Evolutionary conservation across 805 yeast species (phyloP).

Genomic region (Ogataea nitratoaversa): DNA sequence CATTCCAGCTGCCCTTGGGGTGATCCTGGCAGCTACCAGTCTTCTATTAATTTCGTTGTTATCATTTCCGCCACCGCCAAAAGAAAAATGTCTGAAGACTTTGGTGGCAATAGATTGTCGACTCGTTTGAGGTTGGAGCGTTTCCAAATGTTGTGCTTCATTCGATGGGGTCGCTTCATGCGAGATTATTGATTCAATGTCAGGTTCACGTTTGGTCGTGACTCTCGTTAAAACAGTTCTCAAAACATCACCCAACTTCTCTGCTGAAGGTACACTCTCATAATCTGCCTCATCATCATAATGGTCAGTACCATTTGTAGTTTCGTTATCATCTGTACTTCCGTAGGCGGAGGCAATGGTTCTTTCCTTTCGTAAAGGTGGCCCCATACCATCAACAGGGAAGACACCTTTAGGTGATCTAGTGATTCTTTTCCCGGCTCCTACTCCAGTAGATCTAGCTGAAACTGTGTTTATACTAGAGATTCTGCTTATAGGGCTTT

Average conservation of each 20-base stretch:
- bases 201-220: slow-evolving; percentile 13
- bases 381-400: slow-evolving; percentile 78
- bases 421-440: slow-evolving; percentile 7
- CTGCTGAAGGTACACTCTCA: slow-evolving; percentile 22
- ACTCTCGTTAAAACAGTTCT: slow-evolving; percentile 24
- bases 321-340: slow-evolving; percentile 2
- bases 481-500: background rate
- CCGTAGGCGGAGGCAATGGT: slow-evolving; percentile 47
- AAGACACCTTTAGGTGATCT: slow-evolving; percentile 74
- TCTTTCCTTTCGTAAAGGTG: slow-evolving; percentile 51
- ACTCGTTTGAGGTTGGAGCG: background rate
- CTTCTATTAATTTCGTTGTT: slow-evolving; percentile 29
- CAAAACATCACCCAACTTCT: slow-evolving; percentile 23
- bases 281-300: slow-evolving; percentile 25
- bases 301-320: slow-evolving; percentile 5
- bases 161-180: background rate
- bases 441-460: too few relatives aligned
- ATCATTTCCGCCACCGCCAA: slow-evolving; percentile 29
- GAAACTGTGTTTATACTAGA: background rate
- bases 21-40: slow-evolving; percentile 35
- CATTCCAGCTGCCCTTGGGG: slow-evolving; percentile 38
- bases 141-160: background rate
- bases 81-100: slow-evolving; percentile 26
- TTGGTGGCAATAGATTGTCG: slow-evolving; percentile 8
- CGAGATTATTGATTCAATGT: slow-evolving; percentile 20